Conservation (phyloP, 352 stramenopile species). For the Pythium utonaiense region DNA sequence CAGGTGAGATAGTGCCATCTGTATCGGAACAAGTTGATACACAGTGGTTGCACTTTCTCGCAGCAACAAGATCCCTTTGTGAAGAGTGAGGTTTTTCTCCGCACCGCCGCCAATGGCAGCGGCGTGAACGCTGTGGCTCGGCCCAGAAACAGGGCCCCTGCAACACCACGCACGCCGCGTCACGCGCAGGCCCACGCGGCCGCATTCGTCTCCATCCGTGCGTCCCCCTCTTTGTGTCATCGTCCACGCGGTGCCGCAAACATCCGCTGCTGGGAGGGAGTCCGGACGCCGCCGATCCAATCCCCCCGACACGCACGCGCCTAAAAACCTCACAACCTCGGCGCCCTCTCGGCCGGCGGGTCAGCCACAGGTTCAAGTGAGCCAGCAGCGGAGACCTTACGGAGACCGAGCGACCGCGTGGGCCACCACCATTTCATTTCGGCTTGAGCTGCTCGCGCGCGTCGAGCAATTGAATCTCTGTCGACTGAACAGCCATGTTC, state of each 20-base stretch:
- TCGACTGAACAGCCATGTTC: constrained; percentile 15
- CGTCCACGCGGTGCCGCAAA: not conserved
- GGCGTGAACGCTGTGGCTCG: not conserved
- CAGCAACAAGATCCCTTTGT: constrained; percentile 2
- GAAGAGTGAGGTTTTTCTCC: constrained; percentile 14
- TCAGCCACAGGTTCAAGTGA: constrained; percentile 11
- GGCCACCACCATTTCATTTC: not conserved
- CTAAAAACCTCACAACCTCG: constrained; percentile 19
- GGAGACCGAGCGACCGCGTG: no score
- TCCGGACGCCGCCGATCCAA: not conserved
- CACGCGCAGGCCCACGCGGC: not conserved
- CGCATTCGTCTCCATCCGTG: constrained; percentile 9
- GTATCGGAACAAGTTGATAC: not conserved
- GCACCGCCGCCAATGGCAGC: not conserved
- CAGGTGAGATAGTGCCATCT: not conserved
- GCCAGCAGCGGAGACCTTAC: not conserved
- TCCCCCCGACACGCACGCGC: not conserved
- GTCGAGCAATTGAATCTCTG: not conserved
- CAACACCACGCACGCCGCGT: not conserved
- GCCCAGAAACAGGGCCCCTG: not conserved
- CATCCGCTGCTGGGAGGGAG: not conserved
- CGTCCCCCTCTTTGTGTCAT: not conserved
- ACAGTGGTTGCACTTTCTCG: not conserved
- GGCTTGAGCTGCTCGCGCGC: not conserved
- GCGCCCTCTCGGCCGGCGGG: no score